A percentile compares a stretch with the other conserved stretches of the same genome.
Conservation (phyloP, 805 yeast species). For the Jamesozyma gamospora region DNA sequence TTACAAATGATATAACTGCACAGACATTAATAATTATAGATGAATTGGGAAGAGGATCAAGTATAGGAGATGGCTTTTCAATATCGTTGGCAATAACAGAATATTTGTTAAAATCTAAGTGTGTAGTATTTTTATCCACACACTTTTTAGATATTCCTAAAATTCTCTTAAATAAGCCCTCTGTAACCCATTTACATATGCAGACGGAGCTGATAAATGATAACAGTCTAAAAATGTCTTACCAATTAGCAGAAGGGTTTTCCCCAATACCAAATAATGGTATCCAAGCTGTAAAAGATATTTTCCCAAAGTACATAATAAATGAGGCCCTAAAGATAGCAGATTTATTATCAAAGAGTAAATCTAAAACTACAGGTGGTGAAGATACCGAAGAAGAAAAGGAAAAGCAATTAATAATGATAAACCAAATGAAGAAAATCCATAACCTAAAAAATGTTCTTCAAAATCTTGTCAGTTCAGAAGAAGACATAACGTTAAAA, state of each 20-base stretch:
- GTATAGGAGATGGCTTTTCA: constrained; percentile 43
- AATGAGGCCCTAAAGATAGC: constrained; percentile 24
- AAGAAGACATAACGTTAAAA: neutral
- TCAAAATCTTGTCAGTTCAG: neutral
- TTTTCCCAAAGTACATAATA: constrained; percentile 22
- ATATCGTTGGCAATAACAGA: constrained; percentile 39
- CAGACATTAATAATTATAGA: constrained; percentile 38
- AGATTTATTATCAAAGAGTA: neutral
- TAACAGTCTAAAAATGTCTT: constrained; percentile 24
- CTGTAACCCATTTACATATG: constrained; percentile 34
- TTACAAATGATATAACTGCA: constrained; percentile 29
- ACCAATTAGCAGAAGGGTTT: constrained; percentile 18
- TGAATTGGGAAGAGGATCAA: constrained; percentile 47
- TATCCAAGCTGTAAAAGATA: constrained; percentile 19
- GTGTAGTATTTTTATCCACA: constrained; percentile 34
- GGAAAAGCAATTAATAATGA: neutral
- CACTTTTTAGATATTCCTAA: constrained; percentile 37
- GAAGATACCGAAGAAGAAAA: neutral
- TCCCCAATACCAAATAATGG: constrained; percentile 27
- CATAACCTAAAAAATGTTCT: neutral
- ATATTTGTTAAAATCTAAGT: constrained; percentile 21
- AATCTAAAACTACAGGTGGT: neutral
- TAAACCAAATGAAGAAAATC: constrained; percentile 1
- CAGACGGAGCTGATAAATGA: constrained; percentile 13
- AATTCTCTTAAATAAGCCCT: constrained; percentile 26